These are phyloP conservation scores for Volvox reticuliferus DNA, from an alignment of 139 green algal species.

Conservation along the genomic window DNA sequence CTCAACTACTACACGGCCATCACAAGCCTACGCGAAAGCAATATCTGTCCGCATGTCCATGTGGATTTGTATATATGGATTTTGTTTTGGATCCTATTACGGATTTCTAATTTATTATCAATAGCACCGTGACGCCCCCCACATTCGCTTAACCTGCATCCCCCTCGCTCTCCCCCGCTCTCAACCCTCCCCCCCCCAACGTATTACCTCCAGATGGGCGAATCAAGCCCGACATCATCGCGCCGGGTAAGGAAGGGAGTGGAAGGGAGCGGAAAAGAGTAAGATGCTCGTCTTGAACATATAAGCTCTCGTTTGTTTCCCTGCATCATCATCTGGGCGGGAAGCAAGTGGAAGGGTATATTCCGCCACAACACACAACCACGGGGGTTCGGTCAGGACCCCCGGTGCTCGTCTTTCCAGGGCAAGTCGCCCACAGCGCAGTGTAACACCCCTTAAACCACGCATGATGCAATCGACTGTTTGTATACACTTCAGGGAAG, in stretches of 20 bases:
- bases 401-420: no score
- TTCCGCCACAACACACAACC: neutral
- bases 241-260: neutral
- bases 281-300: neutral
- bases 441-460: no score
- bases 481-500: neutral
- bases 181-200: neutral
- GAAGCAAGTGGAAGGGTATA: no score
- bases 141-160: neutral
- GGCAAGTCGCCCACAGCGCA: no score
- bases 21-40: no score
- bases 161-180: neutral
- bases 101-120: neutral
- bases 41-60: no score
- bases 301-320: neutral
- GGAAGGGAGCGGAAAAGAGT: neutral
- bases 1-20: no score
- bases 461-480: neutral
- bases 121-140: no score
- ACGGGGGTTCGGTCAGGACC: neutral
- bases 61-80: neutral
- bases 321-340: neutral
- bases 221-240: conserved; percentile 7
- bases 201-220: neutral
- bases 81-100: neutral